Conservation (phyloP, 192 early-diverging fungal genomes). For the Backusella macrospora region DNA sequence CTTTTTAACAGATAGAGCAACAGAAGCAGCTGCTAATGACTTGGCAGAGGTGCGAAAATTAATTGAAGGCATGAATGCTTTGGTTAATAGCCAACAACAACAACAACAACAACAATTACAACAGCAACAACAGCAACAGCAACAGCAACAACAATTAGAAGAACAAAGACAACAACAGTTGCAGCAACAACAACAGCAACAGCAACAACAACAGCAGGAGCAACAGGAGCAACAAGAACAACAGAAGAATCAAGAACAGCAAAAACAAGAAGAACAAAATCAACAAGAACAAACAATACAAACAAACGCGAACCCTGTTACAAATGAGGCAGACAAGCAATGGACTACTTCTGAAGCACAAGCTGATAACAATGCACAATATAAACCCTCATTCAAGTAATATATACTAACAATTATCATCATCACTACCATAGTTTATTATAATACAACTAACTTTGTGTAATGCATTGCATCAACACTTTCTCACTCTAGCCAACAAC, state of each 20-base stretch:
- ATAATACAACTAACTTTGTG: too few species aligned
- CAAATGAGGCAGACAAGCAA: not conserved
- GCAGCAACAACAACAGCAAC: not conserved
- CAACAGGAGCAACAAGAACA: not conserved
- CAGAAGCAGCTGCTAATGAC: conserved; percentile 36
- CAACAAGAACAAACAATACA: not conserved
- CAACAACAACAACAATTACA: conserved; percentile 24
- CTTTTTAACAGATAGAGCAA: conserved; percentile 23
- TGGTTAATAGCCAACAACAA: conserved; percentile 32
- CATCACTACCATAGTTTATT: not conserved
- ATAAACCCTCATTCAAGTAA: not conserved
- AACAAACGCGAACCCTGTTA: not conserved
- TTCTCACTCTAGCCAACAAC: not conserved
- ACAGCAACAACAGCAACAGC: not conserved
- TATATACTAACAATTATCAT: not conserved
- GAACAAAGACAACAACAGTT: not conserved
- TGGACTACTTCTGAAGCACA: not conserved
- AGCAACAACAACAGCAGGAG: not conserved
- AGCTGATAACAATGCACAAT: not conserved
- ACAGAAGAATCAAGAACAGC: not conserved
- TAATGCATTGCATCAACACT: too few species aligned
- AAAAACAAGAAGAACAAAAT: not conserved
- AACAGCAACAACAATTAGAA: not conserved
- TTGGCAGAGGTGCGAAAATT: conserved; percentile 44
- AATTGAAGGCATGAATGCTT: conserved; percentile 43